Base-by-base conservation (phyloP, 495 filamentous ascomycete genomes). In the Echria macrotheca region DNA sequence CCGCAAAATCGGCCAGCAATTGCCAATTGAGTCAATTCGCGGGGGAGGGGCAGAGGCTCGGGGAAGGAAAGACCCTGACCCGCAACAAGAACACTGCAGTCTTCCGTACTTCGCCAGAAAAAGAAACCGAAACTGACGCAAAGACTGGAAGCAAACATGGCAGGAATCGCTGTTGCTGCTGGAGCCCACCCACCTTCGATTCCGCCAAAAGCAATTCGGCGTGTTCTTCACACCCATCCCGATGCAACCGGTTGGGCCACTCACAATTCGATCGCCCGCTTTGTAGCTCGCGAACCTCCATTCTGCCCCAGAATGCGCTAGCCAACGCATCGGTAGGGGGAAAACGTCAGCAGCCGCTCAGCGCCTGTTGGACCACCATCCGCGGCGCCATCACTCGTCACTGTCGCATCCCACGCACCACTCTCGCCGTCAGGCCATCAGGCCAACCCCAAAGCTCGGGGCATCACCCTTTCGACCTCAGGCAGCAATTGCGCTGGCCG, bases 311-410 rank as follows among this genome's bases (percentile, higher is more conserved):
- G 36, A 29, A 46, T 21, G 42, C 51, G 55, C 55, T 57, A 57
- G 55, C 55, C 55, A 57, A 37, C 55, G 45, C 55, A 57, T 50
- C 45, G 45, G 22, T 49, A 49, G 40, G 40, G 49, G 22, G 25
- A 6, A 43, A 41, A 43, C 26, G 35, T 18, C 44, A 38, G 44
- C 44, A 28, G 21, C 45, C 36, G 14, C 36, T 39, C 41, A 9
- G 14, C 22, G 41, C 15, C 14, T 44, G 43, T 26, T 48, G 25
- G 35, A 38, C 28, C 25, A 35, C 14, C 24, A 15, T 37, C 33
- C 45, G 42, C 42, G 26, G 6, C 26, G 15, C 12, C 12, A 26
- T 5, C 31, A 22, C 4, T 41, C 38, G 11, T 21, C 38, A 24
- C 21, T 21, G 38, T 21, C n/a, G 38, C 38, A n/a, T 24, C 38